A percentile compares a stretch with the other conserved stretches of the same genome.
Conservation (phyloP, 192 early-diverging fungal genomes). For the Podila verticillata region DNA sequence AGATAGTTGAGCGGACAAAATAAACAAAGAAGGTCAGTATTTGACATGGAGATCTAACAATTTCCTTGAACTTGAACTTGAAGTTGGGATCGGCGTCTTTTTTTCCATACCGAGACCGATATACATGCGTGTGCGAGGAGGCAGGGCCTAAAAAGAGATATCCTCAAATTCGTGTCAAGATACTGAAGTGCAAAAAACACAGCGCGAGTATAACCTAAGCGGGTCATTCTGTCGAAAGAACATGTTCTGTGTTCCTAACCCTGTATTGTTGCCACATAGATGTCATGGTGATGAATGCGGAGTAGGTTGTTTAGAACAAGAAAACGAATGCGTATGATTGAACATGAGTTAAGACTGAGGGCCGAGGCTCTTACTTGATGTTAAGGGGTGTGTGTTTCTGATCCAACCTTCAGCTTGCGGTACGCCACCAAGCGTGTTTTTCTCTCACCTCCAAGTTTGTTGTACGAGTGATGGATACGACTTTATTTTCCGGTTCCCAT, state of each 20-base stretch:
- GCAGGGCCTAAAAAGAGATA: conserved; percentile 24
- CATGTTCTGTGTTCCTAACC: not conserved
- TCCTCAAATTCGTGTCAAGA: not conserved
- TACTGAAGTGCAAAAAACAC: not conserved
- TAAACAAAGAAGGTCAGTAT: not conserved
- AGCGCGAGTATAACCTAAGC: not conserved
- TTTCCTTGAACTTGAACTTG: not conserved
- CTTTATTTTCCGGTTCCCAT: too few species aligned
- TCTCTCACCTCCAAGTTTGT: too few species aligned
- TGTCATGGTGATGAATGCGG: not conserved
- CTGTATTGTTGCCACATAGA: conserved; percentile 15
- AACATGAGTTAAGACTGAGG: too few species aligned
- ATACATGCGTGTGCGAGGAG: conserved; percentile 47
- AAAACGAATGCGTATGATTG: not conserved
- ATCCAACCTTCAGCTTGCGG: too few species aligned
- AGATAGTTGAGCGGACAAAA: not conserved
- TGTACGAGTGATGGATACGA: too few species aligned
- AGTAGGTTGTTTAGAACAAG: not conserved
- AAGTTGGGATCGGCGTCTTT: not conserved
- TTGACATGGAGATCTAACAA: too few species aligned
- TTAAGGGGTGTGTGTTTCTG: too few species aligned
- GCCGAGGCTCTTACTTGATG: too few species aligned
- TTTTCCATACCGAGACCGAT: conserved; percentile 37
- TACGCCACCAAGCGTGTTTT: too few species aligned
- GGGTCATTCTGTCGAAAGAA: too few species aligned